These are phyloP conservation scores for Fusarium citri DNA, from an alignment of 2,329 filamentous ascomycete species.

Conservation along the genomic window DNA sequence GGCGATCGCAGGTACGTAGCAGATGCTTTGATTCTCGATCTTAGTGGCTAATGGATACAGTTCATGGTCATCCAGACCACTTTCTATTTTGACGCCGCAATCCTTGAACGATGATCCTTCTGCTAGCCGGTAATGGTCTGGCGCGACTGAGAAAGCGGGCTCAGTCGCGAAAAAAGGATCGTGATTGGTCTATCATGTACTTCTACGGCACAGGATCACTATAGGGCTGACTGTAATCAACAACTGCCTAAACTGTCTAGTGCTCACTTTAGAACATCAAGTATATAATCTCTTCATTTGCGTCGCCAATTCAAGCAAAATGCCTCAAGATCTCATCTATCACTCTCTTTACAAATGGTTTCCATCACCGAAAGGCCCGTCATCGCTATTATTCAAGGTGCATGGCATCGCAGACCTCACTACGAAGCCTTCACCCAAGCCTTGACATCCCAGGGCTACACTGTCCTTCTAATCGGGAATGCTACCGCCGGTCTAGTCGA, in stretches of 20 bases:
- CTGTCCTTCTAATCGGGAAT: background rate
- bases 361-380: background rate
- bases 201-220: background rate
- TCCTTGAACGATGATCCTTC: background rate
- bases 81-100: background rate
- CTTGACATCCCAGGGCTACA: background rate
- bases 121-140: background rate
- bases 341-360: background rate
- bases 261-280: background rate
- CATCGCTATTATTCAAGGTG: constrained; percentile 17
- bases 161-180: background rate
- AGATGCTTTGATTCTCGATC: too few species aligned
- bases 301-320: background rate
- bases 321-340: background rate
- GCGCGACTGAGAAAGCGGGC: rapidly evolving
- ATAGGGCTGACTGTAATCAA: background rate
- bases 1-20: too few species aligned
- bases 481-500: background rate
- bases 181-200: too few species aligned
- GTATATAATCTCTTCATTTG: background rate
- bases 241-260: background rate
- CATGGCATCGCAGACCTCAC: constrained; percentile 20
- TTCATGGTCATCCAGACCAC: too few species aligned
- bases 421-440: constrained; percentile 5
- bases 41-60: too few species aligned